Evolutionary conservation across 768 basidiomycete genomes (phyloP).

Genomic region (Vararia minispora): DNA sequence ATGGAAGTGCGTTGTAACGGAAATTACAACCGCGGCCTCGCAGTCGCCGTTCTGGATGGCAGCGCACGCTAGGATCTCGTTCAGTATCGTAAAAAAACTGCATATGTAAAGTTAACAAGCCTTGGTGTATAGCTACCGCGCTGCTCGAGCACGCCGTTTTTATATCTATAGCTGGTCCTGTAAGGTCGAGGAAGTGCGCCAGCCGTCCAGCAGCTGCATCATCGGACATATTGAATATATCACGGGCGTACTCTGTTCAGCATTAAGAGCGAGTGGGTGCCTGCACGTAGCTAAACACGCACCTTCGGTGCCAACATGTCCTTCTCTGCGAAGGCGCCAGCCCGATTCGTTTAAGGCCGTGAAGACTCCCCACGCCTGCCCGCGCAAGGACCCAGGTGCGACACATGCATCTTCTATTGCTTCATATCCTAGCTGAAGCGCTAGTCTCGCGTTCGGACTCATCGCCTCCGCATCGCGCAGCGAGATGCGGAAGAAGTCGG

Average conservation of each 20-base stretch:
- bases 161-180: slow-evolving; percentile 10
- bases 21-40: neutral
- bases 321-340: neutral
- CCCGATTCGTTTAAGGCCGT: slow-evolving; percentile 3
- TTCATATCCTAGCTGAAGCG: slow-evolving; percentile 1
- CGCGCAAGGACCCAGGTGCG: neutral
- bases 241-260: too few relatives aligned
- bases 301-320: neutral
- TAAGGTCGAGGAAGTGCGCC: slow-evolving; percentile 9
- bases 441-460: slow-evolving; percentile 1
- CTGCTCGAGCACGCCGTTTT: slow-evolving; percentile 11
- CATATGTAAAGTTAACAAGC: slow-evolving; percentile 7
- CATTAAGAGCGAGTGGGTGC: too few relatives aligned
- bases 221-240: too few relatives aligned
- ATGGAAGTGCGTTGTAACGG: slow-evolving; percentile 4
- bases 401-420: slow-evolving; percentile 4
- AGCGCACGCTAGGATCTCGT: slow-evolving; percentile 2
- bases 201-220: slow-evolving; percentile 1
- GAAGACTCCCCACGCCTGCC: slow-evolving; percentile 2
- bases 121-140: slow-evolving; percentile 11
- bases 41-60: slow-evolving; percentile 1
- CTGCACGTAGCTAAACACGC: too few relatives aligned
- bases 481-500: neutral
- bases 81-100: too few relatives aligned
- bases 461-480: neutral